These are phyloP conservation scores for Naganishia randhawae DNA, from an alignment of 768 basidiomycete genomes.

Conservation along the genomic window DNA sequence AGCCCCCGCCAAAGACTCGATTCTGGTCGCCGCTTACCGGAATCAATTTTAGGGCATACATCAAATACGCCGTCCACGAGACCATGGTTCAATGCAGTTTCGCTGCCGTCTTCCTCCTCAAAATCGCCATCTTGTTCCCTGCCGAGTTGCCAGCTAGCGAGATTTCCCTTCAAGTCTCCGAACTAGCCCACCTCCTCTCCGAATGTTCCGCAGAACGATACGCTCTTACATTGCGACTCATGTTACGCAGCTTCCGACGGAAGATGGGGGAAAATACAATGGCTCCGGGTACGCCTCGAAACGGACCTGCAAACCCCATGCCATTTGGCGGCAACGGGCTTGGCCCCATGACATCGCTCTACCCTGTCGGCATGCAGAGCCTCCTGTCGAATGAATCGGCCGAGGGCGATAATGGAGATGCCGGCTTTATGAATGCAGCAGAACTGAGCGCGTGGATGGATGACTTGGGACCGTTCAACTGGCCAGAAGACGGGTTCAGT, in stretches of 20 bases:
- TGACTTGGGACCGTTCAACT: conserved; percentile 76
- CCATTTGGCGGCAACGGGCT: conserved; percentile 25
- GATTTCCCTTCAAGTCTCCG: conserved; percentile 80
- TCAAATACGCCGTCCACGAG: conserved; percentile 88
- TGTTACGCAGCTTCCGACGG: conserved; percentile 85
- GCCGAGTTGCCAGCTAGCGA: conserved; percentile 70
- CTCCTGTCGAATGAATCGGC: conserved; percentile 29
- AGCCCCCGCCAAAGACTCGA: not conserved
- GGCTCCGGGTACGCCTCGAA: conserved; percentile 42
- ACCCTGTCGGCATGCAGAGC: conserved; percentile 37
- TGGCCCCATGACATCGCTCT: not conserved
- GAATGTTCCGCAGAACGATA: conserved; percentile 93
- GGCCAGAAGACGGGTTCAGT: conserved; percentile 60
- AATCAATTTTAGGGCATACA: conserved; percentile 11
- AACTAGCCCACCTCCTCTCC: conserved; percentile 80
- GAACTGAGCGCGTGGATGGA: conserved; percentile 60
- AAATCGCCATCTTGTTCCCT: conserved; percentile 92
- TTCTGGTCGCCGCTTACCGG: not conserved
- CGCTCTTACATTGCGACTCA: conserved; percentile 82
- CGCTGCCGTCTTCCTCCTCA: conserved; percentile 82
- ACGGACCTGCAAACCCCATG: conserved; percentile 22
- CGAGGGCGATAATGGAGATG: conserved; percentile 19
- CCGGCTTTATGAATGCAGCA: conserved; percentile 25
- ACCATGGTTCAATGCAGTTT: conserved; percentile 86
- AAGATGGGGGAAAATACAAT: conserved; percentile 65